Base-by-base conservation (phyloP, 768 basidiomycete species). In the Crucibulum laeve region DNA sequence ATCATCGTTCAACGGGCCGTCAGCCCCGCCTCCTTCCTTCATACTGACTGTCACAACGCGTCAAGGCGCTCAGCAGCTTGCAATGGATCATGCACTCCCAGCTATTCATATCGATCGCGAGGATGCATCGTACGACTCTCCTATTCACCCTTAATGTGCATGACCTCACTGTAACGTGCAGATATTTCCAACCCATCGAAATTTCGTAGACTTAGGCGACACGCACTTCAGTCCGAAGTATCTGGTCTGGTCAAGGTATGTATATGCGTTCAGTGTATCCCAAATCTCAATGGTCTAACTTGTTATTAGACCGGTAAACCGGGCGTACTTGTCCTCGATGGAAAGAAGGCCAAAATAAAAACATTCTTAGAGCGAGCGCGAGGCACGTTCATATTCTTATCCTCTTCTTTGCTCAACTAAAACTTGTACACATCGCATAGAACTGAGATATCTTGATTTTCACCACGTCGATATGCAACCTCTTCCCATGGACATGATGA, bases 241-340 rank as follows among this genome's bases (percentile, higher is more conserved):
- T 71, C 68, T 6, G 72, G 72, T 14, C 55, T 70, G 10, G 70
- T 67, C 24, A 73, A 73, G 59, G 70, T 64, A 33, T 2, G 36
- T 3, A 15, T 13, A 8, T 35, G 14, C 15, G 11, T 35, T 24
- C 14, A 21, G 11, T 33, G 14, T 14, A 4, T 14, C 3, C 19
- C 17, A 10, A 0, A 5, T 30, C 14, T 25, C 25, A 4, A 21
- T 32, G 28, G 8, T 13, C 5, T 23, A 40, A 19, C 24, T 39
- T 32, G 14, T 3, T 28, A n/a, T 5, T 42, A 73, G 68, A 67
- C 55, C 42, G 70, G 72, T 4, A 67, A 59, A 48, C 71, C 71
- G 0, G 72, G 71, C 2, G 61, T 74, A 30, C 60, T 72, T 4
- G 62, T 74, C 5, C 69, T 72, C 40, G 61, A 71, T 18, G 70